Base-by-base conservation (phyloP, 495 filamentous ascomycete species). In the Penicillium daleae region DNA sequence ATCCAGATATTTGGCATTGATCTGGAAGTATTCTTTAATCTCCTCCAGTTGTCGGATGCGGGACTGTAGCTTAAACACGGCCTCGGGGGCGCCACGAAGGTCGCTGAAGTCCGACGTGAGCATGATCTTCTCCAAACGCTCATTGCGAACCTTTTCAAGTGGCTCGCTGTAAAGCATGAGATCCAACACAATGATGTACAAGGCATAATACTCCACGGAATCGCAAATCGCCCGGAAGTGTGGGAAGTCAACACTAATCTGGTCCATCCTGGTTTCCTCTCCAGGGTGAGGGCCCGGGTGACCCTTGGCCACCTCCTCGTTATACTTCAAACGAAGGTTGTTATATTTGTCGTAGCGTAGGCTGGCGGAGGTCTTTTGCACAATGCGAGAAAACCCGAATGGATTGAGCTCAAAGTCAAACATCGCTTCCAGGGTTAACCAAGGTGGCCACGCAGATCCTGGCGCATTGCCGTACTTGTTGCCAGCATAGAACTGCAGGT, bases 91-190 rank as follows among this genome's bases (percentile, higher is more conserved):
- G 33, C 95, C 95, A 42, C 91, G 87, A 32, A 99, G 83, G 69
- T 99, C 94, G 75, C 95, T 99, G 74, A 99, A 99, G 78, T 99
- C 95, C 13, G 96, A 98, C n/a, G 92, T 95, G 26, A 98, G 87
- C 91, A 99, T 97, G 69, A 99, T 99, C 81, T 96, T 97, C 74
- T 99, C 95, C 10, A 99, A 79, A 57, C 91, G 87, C 72, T 99
- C 96, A 59, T 84, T 96, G 22, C 95, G 85, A 19, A 95, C 92
- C 79, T 99, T 99, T 77, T 99, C 96, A 33, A 96, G 80, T 21
- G 95, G 95, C 71, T 99, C 95, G 69, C 86, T 96, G 73, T 97
- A 99, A 64, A 99, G 86, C 56, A 99, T 81, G 32, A 99, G 83
- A 75, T 99, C 95, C 64, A 97, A 81, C 12, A 97, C 92, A 64